phyloP scores from a whole-genome alignment of 495 filamentous ascomycete genomes.

The Aspergillus heteromorphus region DNA sequence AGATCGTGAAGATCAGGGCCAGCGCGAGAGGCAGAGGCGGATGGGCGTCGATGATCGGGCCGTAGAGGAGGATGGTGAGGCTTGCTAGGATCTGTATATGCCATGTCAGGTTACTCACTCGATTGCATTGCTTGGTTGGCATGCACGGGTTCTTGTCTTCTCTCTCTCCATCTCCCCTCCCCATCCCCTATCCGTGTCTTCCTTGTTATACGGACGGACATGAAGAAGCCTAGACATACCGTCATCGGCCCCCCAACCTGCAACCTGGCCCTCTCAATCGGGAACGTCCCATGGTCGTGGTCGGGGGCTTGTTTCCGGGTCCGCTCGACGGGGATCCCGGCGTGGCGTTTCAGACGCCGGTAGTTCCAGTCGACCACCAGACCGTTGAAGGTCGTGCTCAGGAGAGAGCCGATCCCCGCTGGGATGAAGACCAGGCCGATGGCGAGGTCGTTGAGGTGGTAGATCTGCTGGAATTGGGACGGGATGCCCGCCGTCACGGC shows the following conservation, averaged over 20 bases:
- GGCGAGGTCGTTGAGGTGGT: slow-evolving; percentile 27
- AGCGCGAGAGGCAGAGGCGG: slow-evolving; percentile 44
- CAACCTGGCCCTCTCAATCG: slow-evolving; percentile 40
- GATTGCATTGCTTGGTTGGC: neutral
- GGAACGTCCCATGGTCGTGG: slow-evolving; percentile 32
- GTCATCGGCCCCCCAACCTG: slow-evolving; percentile 35
- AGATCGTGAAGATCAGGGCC: slow-evolving; percentile 48
- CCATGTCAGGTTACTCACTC: no score
- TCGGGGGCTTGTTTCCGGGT: slow-evolving; percentile 38
- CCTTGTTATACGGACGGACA: neutral
- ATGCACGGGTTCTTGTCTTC: no score
- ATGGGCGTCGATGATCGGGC: slow-evolving; percentile 2
- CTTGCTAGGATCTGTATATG: slow-evolving; percentile 20
- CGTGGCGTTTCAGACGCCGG: slow-evolving; percentile 10
- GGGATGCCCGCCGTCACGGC: slow-evolving; percentile 31
- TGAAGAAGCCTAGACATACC: slow-evolving; percentile 7
- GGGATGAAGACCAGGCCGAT: slow-evolving; percentile 37
- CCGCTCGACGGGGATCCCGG: slow-evolving; percentile 33
- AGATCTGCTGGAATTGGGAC: slow-evolving; percentile 19
- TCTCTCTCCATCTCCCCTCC: no score
- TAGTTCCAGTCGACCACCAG: slow-evolving; percentile 53
- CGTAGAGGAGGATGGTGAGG: slow-evolving; percentile 15
- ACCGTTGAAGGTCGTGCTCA: slow-evolving; percentile 72
- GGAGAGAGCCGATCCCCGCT: slow-evolving; percentile 53
- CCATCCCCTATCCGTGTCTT: no score